Evolutionary conservation across 768 basidiomycete genomes (phyloP).

Genomic region (Austroboletus eburneus): DNA sequence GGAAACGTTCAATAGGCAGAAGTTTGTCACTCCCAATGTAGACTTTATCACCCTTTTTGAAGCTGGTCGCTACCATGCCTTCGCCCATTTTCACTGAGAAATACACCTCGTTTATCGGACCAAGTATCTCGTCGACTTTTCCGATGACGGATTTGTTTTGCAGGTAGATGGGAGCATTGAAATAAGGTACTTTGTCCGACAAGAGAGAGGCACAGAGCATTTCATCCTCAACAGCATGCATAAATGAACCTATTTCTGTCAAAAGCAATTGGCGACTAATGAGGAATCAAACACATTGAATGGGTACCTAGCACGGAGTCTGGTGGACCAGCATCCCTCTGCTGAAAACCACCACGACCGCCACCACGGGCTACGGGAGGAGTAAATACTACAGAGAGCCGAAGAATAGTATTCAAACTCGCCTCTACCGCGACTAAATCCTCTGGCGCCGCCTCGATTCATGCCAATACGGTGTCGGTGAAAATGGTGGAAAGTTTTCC

Average conservation of each 20-base stretch:
- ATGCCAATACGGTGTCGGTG: conserved; percentile 36
- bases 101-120: conserved; percentile 97
- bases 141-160: conserved; percentile 95
- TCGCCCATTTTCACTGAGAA: conserved; percentile 97
- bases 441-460: conserved; percentile 52
- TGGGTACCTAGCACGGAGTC: conserved; percentile 68
- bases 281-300: background rate
- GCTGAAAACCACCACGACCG: conserved; percentile 67
- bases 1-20: conserved; percentile 91
- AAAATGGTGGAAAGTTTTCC: background rate
- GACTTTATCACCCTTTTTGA: conserved; percentile 97
- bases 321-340: conserved; percentile 74
- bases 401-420: conserved; percentile 2
- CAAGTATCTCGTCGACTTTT: conserved; percentile 99
- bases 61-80: conserved; percentile 92
- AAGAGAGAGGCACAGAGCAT: conserved; percentile 91
- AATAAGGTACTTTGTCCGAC: conserved; percentile 92
- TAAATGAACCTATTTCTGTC: conserved; percentile 87
- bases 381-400: conserved; percentile 1
- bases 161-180: conserved; percentile 97
- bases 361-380: conserved; percentile 49
- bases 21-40: conserved; percentile 98
- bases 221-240: conserved; percentile 96
- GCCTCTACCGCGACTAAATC: conserved; percentile 55
- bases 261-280: conserved; percentile 5